Evolutionary conservation across 2,329 filamentous ascomycete species (phyloP).

Genomic region (Leptographium radiaticola): DNA sequence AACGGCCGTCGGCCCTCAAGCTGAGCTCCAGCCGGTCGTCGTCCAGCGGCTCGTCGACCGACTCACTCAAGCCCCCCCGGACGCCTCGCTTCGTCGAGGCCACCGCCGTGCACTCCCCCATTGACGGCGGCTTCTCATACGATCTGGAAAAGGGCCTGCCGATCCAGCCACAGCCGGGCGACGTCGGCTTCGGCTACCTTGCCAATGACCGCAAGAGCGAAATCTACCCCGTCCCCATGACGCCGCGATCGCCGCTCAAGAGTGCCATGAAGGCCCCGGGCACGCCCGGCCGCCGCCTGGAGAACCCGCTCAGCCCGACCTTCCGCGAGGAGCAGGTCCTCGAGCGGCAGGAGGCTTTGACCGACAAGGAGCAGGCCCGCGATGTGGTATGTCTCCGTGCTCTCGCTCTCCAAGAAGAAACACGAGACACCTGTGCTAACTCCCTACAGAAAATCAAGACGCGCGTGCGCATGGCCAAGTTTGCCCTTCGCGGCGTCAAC

Average conservation of each 20-base stretch:
- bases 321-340: slow-evolving; percentile 79
- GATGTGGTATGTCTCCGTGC: slow-evolving; percentile 58
- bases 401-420: background rate
- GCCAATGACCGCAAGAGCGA: slow-evolving; percentile 41
- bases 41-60: slow-evolving; percentile 37
- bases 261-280: slow-evolving; percentile 83
- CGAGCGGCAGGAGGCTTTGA: slow-evolving; percentile 69
- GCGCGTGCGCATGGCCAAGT: slow-evolving; percentile 83
- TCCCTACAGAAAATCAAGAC: slow-evolving; percentile 73
- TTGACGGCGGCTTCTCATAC: slow-evolving; percentile 49
- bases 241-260: slow-evolving; percentile 70
- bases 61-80: slow-evolving; percentile 53
- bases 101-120: slow-evolving; percentile 64
- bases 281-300: slow-evolving; percentile 57
- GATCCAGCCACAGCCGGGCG: slow-evolving; percentile 59
- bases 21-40: slow-evolving; percentile 36
- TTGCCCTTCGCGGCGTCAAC: slow-evolving; percentile 88
- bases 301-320: slow-evolving; percentile 77
- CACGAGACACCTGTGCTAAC: background rate
- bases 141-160: slow-evolving; percentile 43
- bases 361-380: slow-evolving; percentile 75
- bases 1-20: slow-evolving; percentile 42
- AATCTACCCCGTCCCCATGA: slow-evolving; percentile 47
- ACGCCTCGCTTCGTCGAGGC: slow-evolving; percentile 73
- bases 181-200: slow-evolving; percentile 90